Conservation (phyloP, 192 early-diverging fungal genomes). For the Coemansia sp. region DNA sequence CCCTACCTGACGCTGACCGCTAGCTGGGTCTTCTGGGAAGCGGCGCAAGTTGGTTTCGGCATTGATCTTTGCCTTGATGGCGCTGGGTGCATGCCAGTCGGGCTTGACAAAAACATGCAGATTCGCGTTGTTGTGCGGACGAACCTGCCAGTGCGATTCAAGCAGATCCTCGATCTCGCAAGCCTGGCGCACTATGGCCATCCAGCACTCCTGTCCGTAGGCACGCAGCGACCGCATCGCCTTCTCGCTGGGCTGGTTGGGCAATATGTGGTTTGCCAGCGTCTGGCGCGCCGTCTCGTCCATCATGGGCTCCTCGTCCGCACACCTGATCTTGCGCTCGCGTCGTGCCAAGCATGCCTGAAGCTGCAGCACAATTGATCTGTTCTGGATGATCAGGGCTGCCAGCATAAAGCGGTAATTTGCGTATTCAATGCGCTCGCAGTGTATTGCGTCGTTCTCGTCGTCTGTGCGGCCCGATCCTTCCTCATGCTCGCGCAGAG, state of each 20-base stretch:
- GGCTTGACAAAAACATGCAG: slow-evolving; percentile 42
- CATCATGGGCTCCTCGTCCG: slow-evolving; percentile 15
- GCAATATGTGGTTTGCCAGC: slow-evolving; percentile 43
- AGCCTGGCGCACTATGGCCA: slow-evolving; percentile 45
- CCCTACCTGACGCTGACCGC: slow-evolving; percentile 16
- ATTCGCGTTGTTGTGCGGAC: slow-evolving; percentile 20
- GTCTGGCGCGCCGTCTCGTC: slow-evolving; percentile 30
- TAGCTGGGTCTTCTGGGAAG: slow-evolving; percentile 19
- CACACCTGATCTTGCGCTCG: slow-evolving; percentile 43
- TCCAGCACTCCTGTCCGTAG: slow-evolving; percentile 50
- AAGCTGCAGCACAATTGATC: slow-evolving; percentile 52
- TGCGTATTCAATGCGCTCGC: slow-evolving; percentile 53
- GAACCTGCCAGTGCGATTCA: slow-evolving; percentile 53
- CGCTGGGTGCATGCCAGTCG: slow-evolving; percentile 47
- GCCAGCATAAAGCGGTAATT: slow-evolving; percentile 54
- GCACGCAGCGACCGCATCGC: slow-evolving; percentile 48
- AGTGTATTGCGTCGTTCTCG: slow-evolving; percentile 33
- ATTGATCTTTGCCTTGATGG: slow-evolving; percentile 51
- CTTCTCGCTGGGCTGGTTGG: slow-evolving; percentile 46
- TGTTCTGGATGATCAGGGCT: slow-evolving; percentile 45
- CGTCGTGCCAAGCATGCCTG: slow-evolving; percentile 53
- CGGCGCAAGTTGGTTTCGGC: slow-evolving; percentile 47
- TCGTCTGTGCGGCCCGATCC: slow-evolving; percentile 30
- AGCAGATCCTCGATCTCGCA: slow-evolving; percentile 53
- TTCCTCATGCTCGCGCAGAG: slow-evolving; percentile 53